These are phyloP conservation scores for Pleomassaria siparia DNA, from an alignment of 2,329 filamentous ascomycete genomes.

Conservation along the genomic window DNA sequence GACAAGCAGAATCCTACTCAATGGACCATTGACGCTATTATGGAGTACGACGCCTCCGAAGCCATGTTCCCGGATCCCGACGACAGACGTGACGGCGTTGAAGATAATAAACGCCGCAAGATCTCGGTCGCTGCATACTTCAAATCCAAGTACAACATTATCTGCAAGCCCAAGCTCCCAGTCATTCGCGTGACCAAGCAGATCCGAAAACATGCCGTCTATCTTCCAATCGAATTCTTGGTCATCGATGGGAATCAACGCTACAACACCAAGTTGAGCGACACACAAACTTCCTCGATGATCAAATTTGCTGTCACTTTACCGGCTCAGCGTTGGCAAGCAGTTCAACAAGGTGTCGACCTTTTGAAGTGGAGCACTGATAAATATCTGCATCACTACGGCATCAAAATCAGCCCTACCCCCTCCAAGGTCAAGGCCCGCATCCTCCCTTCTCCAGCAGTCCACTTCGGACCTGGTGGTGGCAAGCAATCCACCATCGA, in stretches of 20 bases:
- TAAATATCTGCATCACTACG: constrained; percentile 70
- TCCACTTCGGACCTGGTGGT: constrained; percentile 60
- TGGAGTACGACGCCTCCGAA: constrained; percentile 45
- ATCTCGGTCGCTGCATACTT: constrained; percentile 62
- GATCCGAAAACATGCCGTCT: constrained; percentile 42
- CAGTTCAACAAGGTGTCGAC: constrained; percentile 68
- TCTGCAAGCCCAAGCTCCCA: constrained; percentile 53
- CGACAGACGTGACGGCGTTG: constrained; percentile 57
- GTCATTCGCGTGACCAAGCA: constrained; percentile 61
- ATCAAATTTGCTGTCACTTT: constrained; percentile 89
- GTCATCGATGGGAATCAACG: constrained; percentile 57
- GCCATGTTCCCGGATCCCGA: constrained; percentile 59
- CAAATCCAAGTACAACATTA: constrained; percentile 53
- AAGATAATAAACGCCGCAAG: background rate
- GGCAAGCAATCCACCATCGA: constrained; percentile 28
- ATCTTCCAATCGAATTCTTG: constrained; percentile 60
- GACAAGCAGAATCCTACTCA: constrained; percentile 37
- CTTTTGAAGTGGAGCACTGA: constrained; percentile 71
- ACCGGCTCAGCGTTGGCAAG: constrained; percentile 65
- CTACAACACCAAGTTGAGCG: constrained; percentile 60
- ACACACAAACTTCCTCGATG: constrained; percentile 75
- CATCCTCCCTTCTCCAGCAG: constrained; percentile 68
- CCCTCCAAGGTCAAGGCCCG: constrained; percentile 69
- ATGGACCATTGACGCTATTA: constrained; percentile 56
- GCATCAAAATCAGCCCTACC: constrained; percentile 65